Base-by-base conservation (phyloP, 495 filamentous ascomycete species). In the Penicillium maclennaniae region DNA sequence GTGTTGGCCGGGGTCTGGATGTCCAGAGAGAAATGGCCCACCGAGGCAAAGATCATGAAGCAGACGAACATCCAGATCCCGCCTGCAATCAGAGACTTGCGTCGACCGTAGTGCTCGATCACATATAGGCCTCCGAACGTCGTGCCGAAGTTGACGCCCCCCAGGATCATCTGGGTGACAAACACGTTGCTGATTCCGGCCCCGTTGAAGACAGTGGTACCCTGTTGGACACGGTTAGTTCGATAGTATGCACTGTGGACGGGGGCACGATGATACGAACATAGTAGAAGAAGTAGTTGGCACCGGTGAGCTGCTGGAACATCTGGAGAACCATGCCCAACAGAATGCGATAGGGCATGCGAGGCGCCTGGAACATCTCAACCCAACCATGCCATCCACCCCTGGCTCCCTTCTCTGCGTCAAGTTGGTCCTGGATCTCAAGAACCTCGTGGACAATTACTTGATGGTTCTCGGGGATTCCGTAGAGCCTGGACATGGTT, bases 251-350 rank as follows among this genome's bases (percentile, higher is more conserved):
- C 9, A 17, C 6, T 12, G 14, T 44, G 19, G 19, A 15, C 25
- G 41, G 17, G 28, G n/a, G 3, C 23, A 40, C 12, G 3, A 26
- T 3, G 21, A n/a, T 31, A 47, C 62, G 55, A 25, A 85, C 83
- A 59, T 87, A 90, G 69, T 89, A 88, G 71, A 89, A 87, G 69
- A 87, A 85, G 69, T 85, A 87, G 56, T 74, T 74, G 23, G 67
- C 69, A 39, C 70, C 70, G 0, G 67, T 72, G 17, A 73, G 50
- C 37, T 73, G 69, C 58, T 72, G 67, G 23, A 74, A 45, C 7
- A 64, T 65, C 49, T 91, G 87, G 2, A 93, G 70, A 0, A 75
- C 63, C 38, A 89, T 75, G 2, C 87, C 88, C 0, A 91, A 67
- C 0, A 77, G 26, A 1, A 86, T 83, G 15, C 88, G 80, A 63